These are phyloP conservation scores for Erodium chrysanthum DNA, from an alignment of 441 rosid species.

Conservation along the genomic window DNA sequence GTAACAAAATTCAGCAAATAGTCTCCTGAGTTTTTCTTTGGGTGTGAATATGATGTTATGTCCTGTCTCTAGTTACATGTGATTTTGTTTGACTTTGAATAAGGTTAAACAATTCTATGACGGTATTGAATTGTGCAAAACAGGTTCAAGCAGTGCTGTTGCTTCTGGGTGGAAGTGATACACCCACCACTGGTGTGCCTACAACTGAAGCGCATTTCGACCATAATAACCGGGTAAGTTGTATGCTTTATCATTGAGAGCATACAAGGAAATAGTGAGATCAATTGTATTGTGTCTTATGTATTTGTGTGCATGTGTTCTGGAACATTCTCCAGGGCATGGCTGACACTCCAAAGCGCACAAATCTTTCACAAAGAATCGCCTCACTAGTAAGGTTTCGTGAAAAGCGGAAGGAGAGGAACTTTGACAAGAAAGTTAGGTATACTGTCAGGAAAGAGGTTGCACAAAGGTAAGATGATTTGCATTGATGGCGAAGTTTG, in stretches of 20 bases:
- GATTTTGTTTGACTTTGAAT: conserved; percentile 7
- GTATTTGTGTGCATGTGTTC: conserved; percentile 16
- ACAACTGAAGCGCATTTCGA: conserved; percentile 38
- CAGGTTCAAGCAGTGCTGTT: conserved; percentile 71
- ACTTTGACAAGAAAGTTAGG: conserved; percentile 75
- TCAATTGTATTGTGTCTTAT: conserved; percentile 5
- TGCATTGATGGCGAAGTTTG: not conserved
- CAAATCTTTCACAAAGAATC: conserved; percentile 54
- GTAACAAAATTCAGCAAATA: not conserved
- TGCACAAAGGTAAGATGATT: conserved; percentile 47
- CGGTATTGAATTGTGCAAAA: conserved; percentile 16
- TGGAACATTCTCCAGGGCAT: conserved; percentile 29
- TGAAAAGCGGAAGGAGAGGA: conserved; percentile 68
- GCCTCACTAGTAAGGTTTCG: conserved; percentile 73
- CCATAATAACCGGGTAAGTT: conserved; percentile 40
- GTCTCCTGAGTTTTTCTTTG: not conserved
- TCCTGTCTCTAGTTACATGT: not conserved
- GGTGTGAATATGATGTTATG: not conserved
- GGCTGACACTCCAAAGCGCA: conserved; percentile 38
- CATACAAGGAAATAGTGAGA: not conserved
- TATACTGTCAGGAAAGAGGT: conserved; percentile 66
- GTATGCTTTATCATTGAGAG: conserved; percentile 5
- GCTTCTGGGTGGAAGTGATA: conserved; percentile 49
- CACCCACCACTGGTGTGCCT: conserved; percentile 48
- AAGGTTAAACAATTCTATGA: not conserved